These are phyloP conservation scores for Salinomyces thailandicus DNA, from an alignment of 2,329 filamentous ascomycete genomes.

Conservation along the genomic window DNA sequence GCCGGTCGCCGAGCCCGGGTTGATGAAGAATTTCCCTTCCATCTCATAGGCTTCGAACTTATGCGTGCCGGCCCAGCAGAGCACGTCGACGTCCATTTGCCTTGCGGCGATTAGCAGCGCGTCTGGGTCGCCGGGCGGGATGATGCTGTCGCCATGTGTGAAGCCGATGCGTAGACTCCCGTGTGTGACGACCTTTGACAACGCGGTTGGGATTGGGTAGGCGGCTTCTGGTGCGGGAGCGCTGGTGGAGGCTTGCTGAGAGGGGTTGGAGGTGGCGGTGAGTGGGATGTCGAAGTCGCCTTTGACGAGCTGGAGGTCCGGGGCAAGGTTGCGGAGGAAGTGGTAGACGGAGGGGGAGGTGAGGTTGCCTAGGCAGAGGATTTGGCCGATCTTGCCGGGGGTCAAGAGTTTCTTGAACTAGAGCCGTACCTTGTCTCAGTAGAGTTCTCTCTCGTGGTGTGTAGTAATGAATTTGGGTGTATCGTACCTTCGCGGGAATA, in stretches of 20 bases:
- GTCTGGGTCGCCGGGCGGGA: constrained; percentile 57
- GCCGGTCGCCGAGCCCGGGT: constrained; percentile 57
- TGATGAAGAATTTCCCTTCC: constrained; percentile 62
- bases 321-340: constrained; percentile 45
- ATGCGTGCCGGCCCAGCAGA: constrained; percentile 60
- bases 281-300: constrained; percentile 60
- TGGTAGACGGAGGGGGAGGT: constrained; percentile 48
- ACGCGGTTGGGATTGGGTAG: constrained; percentile 34
- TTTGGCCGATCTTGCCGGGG: constrained; percentile 49
- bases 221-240: constrained; percentile 9
- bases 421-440: neutral
- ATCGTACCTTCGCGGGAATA: constrained; percentile 84
- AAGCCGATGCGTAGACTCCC: constrained; percentile 58
- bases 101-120: constrained; percentile 56
- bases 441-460: constrained; percentile 3
- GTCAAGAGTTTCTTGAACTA: constrained; percentile 47
- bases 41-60: constrained; percentile 62
- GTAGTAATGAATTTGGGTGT: constrained; percentile 13
- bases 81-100: constrained; percentile 61
- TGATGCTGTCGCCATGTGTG: constrained; percentile 61
- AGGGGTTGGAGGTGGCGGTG: constrained; percentile 35
- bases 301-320: constrained; percentile 59
- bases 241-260: constrained; percentile 1
- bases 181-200: constrained; percentile 61
- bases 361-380: constrained; percentile 49